These are phyloP conservation scores for Lactuca saligna DNA, from an alignment of 129 eudicot species.

Conservation along the genomic window DNA sequence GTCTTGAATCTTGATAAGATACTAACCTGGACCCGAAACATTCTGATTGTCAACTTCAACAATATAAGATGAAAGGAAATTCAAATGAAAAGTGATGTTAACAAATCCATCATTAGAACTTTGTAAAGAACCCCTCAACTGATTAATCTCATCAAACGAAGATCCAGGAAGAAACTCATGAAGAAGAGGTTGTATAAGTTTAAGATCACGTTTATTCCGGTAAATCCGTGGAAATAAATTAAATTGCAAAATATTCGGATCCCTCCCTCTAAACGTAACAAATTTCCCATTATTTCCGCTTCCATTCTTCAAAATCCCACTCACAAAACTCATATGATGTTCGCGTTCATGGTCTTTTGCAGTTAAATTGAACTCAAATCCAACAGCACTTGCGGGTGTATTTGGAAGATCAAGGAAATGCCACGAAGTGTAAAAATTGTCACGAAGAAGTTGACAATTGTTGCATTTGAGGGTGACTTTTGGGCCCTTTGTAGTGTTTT, in stretches of 20 bases:
- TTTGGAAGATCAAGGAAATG: constrained; percentile 85
- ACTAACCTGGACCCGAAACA: constrained; percentile 78
- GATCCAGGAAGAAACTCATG: constrained; percentile 92
- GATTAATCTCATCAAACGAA: constrained; percentile 50
- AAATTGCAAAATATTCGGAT: constrained; percentile 69
- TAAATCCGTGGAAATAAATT: constrained; percentile 75
- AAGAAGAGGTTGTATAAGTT: constrained; percentile 88
- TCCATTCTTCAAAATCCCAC: constrained; percentile 70
- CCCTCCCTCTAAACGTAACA: constrained; percentile 71
- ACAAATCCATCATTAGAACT: constrained; percentile 61
- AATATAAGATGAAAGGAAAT: constrained; percentile 69
- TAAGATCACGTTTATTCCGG: constrained; percentile 59
- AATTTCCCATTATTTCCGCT: constrained; percentile 43
- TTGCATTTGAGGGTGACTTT: constrained; percentile 58
- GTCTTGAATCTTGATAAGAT: constrained; percentile 4
- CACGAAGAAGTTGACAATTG: constrained; percentile 59
- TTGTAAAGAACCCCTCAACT: constrained; percentile 60
- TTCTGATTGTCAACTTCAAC: constrained; percentile 77
- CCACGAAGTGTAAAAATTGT: constrained; percentile 67
- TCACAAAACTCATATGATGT: constrained; percentile 67
- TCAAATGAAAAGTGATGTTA: constrained; percentile 66
- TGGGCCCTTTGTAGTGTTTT: constrained; percentile 76
- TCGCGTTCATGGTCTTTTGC: constrained; percentile 52
- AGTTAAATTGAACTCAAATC: constrained; percentile 81
- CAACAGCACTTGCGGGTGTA: constrained; percentile 76